Evolutionary conservation across 1,284 basidiomycete species (phyloP).

Genomic region (Porphyrellus sp.): DNA sequence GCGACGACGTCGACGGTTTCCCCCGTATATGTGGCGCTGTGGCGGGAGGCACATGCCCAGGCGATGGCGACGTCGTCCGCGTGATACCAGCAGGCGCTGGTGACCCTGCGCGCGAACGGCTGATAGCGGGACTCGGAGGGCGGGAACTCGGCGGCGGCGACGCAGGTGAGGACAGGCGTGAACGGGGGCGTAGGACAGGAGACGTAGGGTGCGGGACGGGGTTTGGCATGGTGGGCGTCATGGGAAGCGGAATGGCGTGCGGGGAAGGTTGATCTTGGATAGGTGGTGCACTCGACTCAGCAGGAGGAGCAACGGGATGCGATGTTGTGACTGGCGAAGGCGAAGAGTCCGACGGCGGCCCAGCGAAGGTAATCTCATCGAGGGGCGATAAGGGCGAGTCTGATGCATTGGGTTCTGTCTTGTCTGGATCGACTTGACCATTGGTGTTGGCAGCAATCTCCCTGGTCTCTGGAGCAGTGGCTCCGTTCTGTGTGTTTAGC

Average conservation of each 20-base stretch:
- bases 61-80: constrained; percentile 19
- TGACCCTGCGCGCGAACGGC: constrained; percentile 28
- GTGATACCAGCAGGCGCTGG: constrained; percentile 10
- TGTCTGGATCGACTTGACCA: constrained; percentile 8
- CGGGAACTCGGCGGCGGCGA: constrained; percentile 26
- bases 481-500: not conserved
- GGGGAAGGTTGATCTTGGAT: constrained; percentile 20
- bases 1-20: constrained; percentile 21
- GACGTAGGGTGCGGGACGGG: constrained; percentile 17
- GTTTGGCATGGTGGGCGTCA: constrained; percentile 20
- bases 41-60: constrained; percentile 2
- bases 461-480: not conserved
- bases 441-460: constrained; percentile 1
- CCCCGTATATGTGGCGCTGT: constrained; percentile 17
- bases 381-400: constrained; percentile 5
- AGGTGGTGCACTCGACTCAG: constrained; percentile 1
- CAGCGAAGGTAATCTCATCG: constrained; percentile 18
- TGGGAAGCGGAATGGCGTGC: constrained; percentile 21
- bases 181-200: constrained; percentile 24
- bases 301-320: not conserved
- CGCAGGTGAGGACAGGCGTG: constrained; percentile 24
- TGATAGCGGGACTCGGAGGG: constrained; percentile 22
- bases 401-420: constrained; percentile 1
- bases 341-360: constrained; percentile 6
- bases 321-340: not conserved